Conservation (phyloP, 805 yeast genomes). For the Lipomyces sp. region DNA sequence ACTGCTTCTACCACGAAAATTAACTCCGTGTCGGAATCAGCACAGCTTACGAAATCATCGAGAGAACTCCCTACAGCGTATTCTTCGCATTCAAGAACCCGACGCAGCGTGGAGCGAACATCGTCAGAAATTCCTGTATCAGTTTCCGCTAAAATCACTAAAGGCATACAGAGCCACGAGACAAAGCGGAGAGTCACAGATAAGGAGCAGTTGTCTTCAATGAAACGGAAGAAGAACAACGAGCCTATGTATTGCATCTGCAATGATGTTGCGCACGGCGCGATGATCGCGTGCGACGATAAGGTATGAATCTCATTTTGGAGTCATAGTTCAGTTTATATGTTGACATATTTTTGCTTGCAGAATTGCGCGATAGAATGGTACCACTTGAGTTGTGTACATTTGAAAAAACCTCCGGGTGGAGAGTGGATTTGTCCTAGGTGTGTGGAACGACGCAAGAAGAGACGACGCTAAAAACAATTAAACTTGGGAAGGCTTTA, state of each 20-base stretch:
- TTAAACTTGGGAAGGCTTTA: not conserved
- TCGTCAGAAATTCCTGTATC: no score
- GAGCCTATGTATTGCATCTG: constrained; percentile 48
- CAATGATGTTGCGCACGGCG: constrained; percentile 52
- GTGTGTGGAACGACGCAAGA: constrained; percentile 39
- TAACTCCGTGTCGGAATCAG: no score
- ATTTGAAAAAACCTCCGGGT: constrained; percentile 79
- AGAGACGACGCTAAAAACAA: constrained; percentile 2
- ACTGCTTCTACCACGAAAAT: no score
- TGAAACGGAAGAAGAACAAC: not conserved
- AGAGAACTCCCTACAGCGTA: no score
- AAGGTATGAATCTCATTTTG: constrained; percentile 48
- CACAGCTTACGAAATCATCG: no score
- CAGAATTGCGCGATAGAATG: constrained; percentile 78
- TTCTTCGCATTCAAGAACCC: no score
- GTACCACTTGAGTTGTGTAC: constrained; percentile 94
- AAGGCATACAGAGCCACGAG: no score
- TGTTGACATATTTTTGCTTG: no score
- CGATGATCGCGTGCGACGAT: constrained; percentile 90
- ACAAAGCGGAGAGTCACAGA: no score
- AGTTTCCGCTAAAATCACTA: no score
- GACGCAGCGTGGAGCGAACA: no score
- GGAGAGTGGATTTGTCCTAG: constrained; percentile 81
- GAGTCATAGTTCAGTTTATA: no score
- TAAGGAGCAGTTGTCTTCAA: not conserved